Percentiles rank a stretch among this genome's conserved stretches.
Conservation (phyloP, 2,329 filamentous ascomycete genomes). For the Trichoderma semiorbis region DNA sequence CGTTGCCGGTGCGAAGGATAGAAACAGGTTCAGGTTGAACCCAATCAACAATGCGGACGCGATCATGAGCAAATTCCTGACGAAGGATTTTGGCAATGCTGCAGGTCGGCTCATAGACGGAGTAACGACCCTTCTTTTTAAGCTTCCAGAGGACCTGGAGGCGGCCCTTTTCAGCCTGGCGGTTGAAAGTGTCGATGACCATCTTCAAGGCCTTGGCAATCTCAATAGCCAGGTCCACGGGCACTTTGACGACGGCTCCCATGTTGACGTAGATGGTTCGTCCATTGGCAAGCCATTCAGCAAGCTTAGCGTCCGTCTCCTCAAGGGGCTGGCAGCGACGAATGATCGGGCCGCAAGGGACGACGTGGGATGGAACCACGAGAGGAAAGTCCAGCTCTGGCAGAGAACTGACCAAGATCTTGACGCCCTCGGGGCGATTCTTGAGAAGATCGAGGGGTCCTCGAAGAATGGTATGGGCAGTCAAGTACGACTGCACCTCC, state of each 20-base stretch:
- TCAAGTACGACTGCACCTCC: conserved; percentile 18
- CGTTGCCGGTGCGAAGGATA: conserved; percentile 35
- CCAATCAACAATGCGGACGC: conserved; percentile 40
- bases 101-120: conserved; percentile 10
- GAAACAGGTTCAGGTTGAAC: conserved; percentile 36
- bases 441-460: conserved; percentile 25
- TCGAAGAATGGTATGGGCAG: conserved; percentile 20
- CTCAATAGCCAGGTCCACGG: conserved; percentile 35
- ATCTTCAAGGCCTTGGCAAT: conserved; percentile 37
- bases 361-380: conserved; percentile 37
- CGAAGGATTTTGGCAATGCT: conserved; percentile 25
- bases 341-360: conserved; percentile 46
- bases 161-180: neutral
- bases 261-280: conserved; percentile 49
- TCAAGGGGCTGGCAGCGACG: conserved; percentile 31
- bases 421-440: conserved; percentile 18
- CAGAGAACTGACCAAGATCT: conserved; percentile 28
- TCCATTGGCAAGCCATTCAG: conserved; percentile 38
- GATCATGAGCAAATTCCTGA: conserved; percentile 27
- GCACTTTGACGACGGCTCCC: conserved; percentile 37
- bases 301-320: conserved; percentile 39
- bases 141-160: conserved; percentile 36
- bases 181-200: conserved; percentile 30
- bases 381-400: conserved; percentile 41
- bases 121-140: conserved; percentile 21